phyloP scores from a whole-genome alignment of 768 basidiomycete genomes.

The Amanita rimosa region DNA sequence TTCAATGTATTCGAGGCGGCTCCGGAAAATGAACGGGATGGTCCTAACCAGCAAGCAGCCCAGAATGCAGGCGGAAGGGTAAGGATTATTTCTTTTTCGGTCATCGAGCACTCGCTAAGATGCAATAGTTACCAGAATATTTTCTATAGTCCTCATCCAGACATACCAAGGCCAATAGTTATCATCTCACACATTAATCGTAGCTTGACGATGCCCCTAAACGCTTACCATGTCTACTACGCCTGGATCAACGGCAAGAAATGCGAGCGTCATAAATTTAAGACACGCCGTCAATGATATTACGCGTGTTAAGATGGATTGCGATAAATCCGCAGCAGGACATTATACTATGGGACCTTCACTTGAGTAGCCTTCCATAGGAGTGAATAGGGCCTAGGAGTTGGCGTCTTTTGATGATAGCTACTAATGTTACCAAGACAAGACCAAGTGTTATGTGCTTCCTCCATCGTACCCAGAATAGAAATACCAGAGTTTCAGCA shows the following conservation, averaged over 20 bases:
- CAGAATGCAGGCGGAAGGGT: constrained; percentile 71
- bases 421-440: constrained; percentile 18
- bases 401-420: constrained; percentile 17
- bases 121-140: constrained; percentile 64
- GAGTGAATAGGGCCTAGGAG: constrained; percentile 12
- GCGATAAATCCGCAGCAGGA: background rate
- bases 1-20: constrained; percentile 99
- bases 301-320: too few relatives aligned
- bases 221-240: background rate
- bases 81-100: constrained; percentile 9
- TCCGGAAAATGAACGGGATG: constrained; percentile 93
- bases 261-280: background rate
- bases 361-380: constrained; percentile 11
- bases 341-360: background rate
- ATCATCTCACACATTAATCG: background rate
- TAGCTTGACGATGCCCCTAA: background rate
- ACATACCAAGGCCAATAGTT: background rate
- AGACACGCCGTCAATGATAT: background rate
- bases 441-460: constrained; percentile 25
- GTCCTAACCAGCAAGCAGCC: constrained; percentile 67
- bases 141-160: constrained; percentile 35
- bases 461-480: constrained; percentile 64
- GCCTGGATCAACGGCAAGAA: background rate
- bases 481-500: constrained; percentile 41
- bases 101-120: constrained; percentile 8